Conservation (phyloP, 2,329 filamentous ascomycete genomes). For the Didymella keratinophila region DNA sequence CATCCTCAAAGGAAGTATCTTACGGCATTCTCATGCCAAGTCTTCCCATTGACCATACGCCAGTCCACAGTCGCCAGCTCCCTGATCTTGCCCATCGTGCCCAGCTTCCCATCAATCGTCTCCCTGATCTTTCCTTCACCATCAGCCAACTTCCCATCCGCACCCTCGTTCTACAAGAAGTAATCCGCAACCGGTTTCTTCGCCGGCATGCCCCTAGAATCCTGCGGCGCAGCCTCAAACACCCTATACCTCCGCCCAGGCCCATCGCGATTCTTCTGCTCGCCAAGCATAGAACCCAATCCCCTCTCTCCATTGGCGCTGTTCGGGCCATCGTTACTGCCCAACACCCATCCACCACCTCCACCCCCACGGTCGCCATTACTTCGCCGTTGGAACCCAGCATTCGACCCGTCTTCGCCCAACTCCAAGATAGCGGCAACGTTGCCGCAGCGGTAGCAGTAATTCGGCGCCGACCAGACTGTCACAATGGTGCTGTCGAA, state of each 20-base stretch:
- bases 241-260: constrained; percentile 92
- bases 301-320: constrained; percentile 46
- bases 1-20: not conserved
- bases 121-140: not conserved
- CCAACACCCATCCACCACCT: constrained; percentile 48
- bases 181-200: constrained; percentile 99
- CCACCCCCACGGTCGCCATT: constrained; percentile 71
- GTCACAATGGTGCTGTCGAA: constrained; percentile 90
- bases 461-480: constrained; percentile 88
- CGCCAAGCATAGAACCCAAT: constrained; percentile 51
- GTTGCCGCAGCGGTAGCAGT: constrained; percentile 63
- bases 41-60: not conserved
- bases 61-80: not conserved
- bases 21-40: not conserved
- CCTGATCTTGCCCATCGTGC: not conserved
- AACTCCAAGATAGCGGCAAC: constrained; percentile 92
- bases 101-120: not conserved
- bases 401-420: constrained; percentile 75
- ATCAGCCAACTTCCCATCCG: not conserved
- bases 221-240: constrained; percentile 95
- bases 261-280: constrained; percentile 60
- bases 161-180: constrained; percentile 67
- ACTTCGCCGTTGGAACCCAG: constrained; percentile 59
- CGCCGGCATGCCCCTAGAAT: constrained; percentile 95
- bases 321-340: constrained; percentile 47